Evolutionary conservation across 306 rosid species (phyloP).

Genomic region (Prunus dulcis): DNA sequence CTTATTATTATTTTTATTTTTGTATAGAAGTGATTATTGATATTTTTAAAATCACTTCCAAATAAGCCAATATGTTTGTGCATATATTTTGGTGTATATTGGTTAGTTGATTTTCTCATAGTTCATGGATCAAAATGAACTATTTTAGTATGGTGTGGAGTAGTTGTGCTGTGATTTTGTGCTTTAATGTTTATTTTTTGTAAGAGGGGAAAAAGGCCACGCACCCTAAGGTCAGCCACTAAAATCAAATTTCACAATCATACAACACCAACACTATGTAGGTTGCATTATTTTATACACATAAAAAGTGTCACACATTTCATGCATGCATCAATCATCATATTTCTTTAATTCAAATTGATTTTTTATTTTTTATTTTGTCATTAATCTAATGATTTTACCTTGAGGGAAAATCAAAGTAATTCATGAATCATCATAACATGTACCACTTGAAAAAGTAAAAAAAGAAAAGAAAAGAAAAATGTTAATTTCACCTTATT

Average conservation of each 20-base stretch:
- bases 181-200: background rate
- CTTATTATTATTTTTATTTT: too few relatives aligned
- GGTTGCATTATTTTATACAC: background rate
- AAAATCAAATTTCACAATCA: background rate
- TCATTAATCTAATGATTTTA: background rate
- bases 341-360: background rate
- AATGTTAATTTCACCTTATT: slow-evolving; percentile 1
- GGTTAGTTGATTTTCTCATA: background rate
- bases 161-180: background rate
- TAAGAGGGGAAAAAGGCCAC: background rate
- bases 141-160: background rate
- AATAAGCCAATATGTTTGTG: background rate
- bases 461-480: background rate
- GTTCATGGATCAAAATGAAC: background rate
- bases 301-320: background rate
- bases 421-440: background rate
- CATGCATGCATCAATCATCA: background rate
- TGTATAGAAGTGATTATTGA: too few relatives aligned
- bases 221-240: background rate
- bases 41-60: too few relatives aligned
- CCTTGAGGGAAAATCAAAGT: background rate
- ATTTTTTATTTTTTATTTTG: background rate
- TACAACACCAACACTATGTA: background rate
- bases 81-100: background rate
- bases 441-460: background rate